A percentile compares a stretch with the other conserved stretches of the same genome.
Conservation (phyloP, 2,329 filamentous ascomycete species). For the Aspergillus udagawae region DNA sequence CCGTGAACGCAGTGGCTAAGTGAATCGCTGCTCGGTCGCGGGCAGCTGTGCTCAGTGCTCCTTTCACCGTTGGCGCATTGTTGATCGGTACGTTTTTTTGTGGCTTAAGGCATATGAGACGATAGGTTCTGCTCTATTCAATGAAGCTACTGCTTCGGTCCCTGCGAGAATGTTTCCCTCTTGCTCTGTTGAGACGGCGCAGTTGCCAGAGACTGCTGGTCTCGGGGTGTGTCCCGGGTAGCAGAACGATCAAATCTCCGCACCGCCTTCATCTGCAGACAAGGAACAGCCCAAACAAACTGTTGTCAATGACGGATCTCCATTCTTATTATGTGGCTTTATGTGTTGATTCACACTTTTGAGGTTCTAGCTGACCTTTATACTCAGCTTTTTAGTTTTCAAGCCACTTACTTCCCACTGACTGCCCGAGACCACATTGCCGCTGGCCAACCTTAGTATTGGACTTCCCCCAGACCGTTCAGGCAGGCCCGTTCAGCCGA, state of each 20-base stretch:
- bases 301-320: conserved; percentile 7
- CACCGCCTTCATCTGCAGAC: conserved; percentile 31
- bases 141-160: neutral
- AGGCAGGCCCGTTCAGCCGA: neutral
- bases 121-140: conserved; percentile 2
- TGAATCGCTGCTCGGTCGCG: conserved; percentile 31
- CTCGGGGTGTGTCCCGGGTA: conserved; percentile 23
- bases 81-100: conserved; percentile 32
- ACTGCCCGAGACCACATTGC: conserved; percentile 18
- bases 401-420: conserved; percentile 4
- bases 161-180: neutral
- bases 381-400: conserved; percentile 18
- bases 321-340: conserved; percentile 9
- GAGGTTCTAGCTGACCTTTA: conserved; percentile 17
- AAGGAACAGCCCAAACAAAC: neutral
- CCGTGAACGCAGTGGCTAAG: conserved; percentile 22
- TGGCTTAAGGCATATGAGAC: conserved; percentile 11
- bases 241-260: conserved; percentile 36
- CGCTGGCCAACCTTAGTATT: neutral
- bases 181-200: conserved; percentile 16
- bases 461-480: neutral
- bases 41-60: conserved; percentile 28
- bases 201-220: conserved; percentile 7
- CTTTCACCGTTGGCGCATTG: conserved; percentile 35
- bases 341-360: neutral